phyloP scores from a whole-genome alignment of 1,284 basidiomycete genomes.

The Tranzscheliella williamsii region DNA sequence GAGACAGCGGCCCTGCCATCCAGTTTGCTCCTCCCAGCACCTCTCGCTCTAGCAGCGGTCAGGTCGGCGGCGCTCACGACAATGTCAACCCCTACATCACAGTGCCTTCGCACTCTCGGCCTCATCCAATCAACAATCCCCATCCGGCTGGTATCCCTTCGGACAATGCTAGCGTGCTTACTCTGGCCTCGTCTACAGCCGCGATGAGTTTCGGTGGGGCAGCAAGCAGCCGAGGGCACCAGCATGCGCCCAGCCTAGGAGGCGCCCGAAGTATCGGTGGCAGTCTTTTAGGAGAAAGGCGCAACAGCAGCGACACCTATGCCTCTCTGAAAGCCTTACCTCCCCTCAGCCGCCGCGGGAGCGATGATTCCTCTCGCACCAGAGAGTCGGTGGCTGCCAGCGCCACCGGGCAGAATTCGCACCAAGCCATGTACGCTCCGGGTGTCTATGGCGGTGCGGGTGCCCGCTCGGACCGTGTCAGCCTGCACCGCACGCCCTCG shows the following conservation, averaged over 20 bases:
- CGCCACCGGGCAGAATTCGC: conserved; percentile 44
- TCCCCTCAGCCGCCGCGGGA: conserved; percentile 54
- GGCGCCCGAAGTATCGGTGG: conserved; percentile 50
- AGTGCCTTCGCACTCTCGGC: conserved; percentile 77
- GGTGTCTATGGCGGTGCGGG: conserved; percentile 10
- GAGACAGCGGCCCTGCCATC: conserved; percentile 15
- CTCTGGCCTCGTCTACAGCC: conserved; percentile 82
- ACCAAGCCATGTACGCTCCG: conserved; percentile 39
- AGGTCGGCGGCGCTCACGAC: conserved; percentile 12
- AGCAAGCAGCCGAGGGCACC: conserved; percentile 28
- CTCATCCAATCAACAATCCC: conserved; percentile 93
- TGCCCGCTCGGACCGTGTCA: conserved; percentile 23
- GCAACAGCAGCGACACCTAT: conserved; percentile 51
- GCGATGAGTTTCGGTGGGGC: conserved; percentile 38
- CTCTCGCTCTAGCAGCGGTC: conserved; percentile 16
- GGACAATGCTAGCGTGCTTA: conserved; percentile 88
- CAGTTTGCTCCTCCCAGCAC: conserved; percentile 13
- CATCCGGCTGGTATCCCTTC: conserved; percentile 83
- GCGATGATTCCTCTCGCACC: conserved; percentile 46
- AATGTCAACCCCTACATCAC: conserved; percentile 27
- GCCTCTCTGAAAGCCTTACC: conserved; percentile 53
- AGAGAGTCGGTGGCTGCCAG: conserved; percentile 38
- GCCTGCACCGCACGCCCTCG: conserved; percentile 50
- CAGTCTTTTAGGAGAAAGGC: conserved; percentile 48
- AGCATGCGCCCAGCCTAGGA: conserved; percentile 40